Percentiles rank a stretch among this genome's conserved stretches.
phyloP scores from a whole-genome alignment of 768 basidiomycete genomes.

The Suillus clintonianus region DNA sequence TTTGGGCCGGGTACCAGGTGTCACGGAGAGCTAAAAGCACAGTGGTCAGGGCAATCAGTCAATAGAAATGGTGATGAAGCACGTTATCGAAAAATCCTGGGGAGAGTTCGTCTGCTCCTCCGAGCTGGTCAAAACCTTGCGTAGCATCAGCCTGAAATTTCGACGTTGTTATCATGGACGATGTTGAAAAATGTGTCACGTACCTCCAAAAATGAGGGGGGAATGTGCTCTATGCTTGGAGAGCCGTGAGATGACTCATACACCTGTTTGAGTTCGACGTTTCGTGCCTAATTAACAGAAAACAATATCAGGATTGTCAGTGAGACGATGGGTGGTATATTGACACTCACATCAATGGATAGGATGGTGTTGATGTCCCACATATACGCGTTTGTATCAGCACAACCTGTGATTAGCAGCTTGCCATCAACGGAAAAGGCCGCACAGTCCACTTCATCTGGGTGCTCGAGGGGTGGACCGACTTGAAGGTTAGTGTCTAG shows the following conservation, averaged over 20 bases:
- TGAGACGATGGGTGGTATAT: background rate
- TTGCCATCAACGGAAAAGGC: background rate
- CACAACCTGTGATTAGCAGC: background rate
- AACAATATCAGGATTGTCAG: background rate
- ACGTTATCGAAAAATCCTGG: background rate
- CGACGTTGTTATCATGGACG: background rate
- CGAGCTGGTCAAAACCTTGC: background rate
- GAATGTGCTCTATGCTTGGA: background rate
- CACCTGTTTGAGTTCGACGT: background rate
- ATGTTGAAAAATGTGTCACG: background rate
- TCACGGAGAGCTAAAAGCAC: background rate
- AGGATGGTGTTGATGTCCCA: background rate
- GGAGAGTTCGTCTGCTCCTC: background rate
- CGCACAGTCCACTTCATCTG: background rate
- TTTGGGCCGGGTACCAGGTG: background rate
- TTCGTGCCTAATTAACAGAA: background rate
- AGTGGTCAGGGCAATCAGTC: background rate
- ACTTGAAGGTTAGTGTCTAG: background rate
- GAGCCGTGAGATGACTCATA: too few relatives aligned
- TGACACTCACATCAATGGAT: background rate
- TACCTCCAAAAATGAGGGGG: background rate
- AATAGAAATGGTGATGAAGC: background rate
- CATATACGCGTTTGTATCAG: background rate
- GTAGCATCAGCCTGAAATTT: background rate
- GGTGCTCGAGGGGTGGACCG: background rate